Conservation (phyloP, 176 grass and related monocot genomes). For the Rhynchospora tenuis region DNA sequence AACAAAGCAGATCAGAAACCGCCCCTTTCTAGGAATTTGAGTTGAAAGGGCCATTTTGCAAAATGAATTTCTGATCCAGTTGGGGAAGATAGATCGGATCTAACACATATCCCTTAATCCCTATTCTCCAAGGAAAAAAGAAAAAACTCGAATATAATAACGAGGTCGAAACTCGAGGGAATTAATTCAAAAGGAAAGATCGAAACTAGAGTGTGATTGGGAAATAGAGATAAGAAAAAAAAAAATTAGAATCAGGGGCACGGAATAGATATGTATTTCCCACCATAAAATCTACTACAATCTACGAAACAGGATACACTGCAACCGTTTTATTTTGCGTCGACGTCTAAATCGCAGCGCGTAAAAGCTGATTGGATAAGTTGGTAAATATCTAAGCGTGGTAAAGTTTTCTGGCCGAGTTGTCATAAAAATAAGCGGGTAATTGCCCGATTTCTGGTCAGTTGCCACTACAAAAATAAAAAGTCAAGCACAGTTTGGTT, state of each 20-base stretch:
- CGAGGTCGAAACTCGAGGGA: background rate
- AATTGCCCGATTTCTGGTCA: slow-evolving; percentile 2
- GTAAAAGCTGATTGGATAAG: background rate
- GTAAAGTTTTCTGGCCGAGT: background rate
- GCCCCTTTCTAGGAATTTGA: background rate
- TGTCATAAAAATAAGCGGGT: slow-evolving; percentile 2
- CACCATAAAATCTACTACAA: background rate
- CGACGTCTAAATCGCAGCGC: background rate
- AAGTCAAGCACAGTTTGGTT: background rate
- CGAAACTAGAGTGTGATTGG: background rate
- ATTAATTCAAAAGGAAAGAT: slow-evolving; percentile 13
- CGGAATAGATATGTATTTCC: background rate
- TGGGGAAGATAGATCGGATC: slow-evolving; percentile 2
- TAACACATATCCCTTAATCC: background rate
- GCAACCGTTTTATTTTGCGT: background rate
- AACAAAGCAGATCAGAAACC: background rate
- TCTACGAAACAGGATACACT: background rate
- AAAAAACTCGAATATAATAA: background rate
- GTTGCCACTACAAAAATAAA: background rate
- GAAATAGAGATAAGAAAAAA: background rate
- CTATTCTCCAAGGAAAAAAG: background rate
- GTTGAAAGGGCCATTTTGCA: slow-evolving; percentile 2
- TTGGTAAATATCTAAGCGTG: background rate
- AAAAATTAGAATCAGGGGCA: background rate
- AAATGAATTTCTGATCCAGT: slow-evolving; percentile 9